These are phyloP conservation scores for Tetracladium marchalianum DNA, from an alignment of 495 filamentous ascomycete genomes.

Conservation along the genomic window DNA sequence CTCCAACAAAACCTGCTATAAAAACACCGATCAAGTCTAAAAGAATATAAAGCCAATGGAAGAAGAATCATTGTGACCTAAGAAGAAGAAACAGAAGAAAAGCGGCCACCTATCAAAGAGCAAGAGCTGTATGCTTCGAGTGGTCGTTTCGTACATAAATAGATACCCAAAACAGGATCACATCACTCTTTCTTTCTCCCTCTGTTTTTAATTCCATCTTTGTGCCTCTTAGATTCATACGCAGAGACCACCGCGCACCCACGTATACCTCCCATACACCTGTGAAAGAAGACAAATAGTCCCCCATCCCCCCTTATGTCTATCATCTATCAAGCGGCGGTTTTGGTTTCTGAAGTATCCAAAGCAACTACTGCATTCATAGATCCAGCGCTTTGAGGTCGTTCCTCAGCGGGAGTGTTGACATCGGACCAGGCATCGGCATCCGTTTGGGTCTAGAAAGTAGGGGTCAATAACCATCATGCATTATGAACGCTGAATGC, in stretches of 20 bases:
- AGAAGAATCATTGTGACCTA: neutral
- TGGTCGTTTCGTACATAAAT: no score
- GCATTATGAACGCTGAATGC: neutral
- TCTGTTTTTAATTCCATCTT: neutral
- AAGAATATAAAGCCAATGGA: neutral
- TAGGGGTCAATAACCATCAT: neutral
- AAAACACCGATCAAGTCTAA: no score
- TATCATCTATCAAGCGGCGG: neutral
- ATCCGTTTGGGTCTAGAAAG: neutral
- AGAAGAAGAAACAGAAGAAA: no score
- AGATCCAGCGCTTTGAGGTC: slow-evolving; percentile 6
- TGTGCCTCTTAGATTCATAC: neutral
- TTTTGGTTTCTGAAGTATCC: slow-evolving; percentile 3
- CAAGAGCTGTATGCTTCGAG: no score
- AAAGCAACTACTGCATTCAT: slow-evolving; percentile 5
- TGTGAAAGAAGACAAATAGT: neutral
- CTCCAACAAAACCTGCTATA: neutral
- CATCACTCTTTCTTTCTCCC: neutral
- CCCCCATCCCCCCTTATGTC: neutral
- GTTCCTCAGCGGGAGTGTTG: slow-evolving; percentile 8
- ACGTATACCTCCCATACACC: neutral
- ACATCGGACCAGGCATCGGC: neutral
- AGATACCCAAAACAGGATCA: no score
- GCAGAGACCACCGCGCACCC: neutral
- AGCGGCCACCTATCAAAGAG: no score